Base-by-base conservation (phyloP, 768 basidiomycete genomes). In the Galerina sulciceps region DNA sequence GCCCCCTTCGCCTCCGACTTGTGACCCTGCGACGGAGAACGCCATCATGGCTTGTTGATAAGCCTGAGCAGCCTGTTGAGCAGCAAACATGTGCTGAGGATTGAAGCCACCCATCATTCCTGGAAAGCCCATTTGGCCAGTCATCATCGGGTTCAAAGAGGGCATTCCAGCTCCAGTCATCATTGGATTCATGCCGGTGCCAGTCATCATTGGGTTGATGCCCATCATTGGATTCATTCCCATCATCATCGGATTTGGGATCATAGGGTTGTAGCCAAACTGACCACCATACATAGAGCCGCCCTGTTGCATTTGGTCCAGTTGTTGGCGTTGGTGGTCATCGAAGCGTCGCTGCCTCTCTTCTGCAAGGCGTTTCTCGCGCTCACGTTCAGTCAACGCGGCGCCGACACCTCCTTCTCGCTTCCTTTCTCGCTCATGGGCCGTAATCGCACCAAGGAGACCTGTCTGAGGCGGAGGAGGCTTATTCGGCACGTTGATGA, bases 321-420 rank as follows among this genome's bases (percentile, higher is more conserved):
- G 77, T 67, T 96, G 95, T 72, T 91, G 88, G 43, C 89, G 83
- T 68, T 96, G 94, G 55, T 91, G 82, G 18, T 95, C 94, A 71
- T 98, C 95, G 61, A 96, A 86, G 73, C 95, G 90, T 57, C 96
- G 85, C 69, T 96, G 94, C 49, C 95, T 82, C 64, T 96, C 93
- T 75, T 99, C 96, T 6, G 93, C 96, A 36, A 94, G 61, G 35
- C 96, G 83, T 71, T 92, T 91, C 68, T 99, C 96, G 42, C 96
- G 85, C 75, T 99, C 96, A 36, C 94, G 86, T 76, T 99, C 96
- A 0, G 97, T 99, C 66, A 99, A 76, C 2, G 94, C 85, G 22
- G 96, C 95, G 50, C 96, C 97, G 15, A 99, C 86, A 37, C 96
- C 96, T 51, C 97, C 96, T 58, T 96, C 95, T 26, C 94, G 88